phyloP scores from a whole-genome alignment of 345 rosid genomes.

The Sisymbrium irio region DNA sequence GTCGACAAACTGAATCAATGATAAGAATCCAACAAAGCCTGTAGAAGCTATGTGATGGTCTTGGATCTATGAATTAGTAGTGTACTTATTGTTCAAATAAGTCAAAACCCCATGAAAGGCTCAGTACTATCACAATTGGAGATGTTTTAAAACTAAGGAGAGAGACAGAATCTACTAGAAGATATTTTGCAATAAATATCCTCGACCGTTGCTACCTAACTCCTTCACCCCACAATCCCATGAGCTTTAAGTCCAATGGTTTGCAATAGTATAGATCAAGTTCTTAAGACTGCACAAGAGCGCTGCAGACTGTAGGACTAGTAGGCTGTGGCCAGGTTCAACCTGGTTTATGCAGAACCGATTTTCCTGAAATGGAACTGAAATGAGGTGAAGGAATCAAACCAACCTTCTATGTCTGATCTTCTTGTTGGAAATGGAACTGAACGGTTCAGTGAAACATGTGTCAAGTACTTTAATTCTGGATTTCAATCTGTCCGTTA shows the following conservation, averaged over 20 bases:
- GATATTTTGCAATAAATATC: conserved; percentile 17
- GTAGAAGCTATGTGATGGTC: conserved; percentile 9
- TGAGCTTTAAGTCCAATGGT: conserved; percentile 10
- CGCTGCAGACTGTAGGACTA: not conserved
- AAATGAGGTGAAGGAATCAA: not conserved
- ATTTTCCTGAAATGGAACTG: no score
- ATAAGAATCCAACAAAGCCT: conserved; percentile 26
- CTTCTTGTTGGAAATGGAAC: not conserved
- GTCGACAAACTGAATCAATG: conserved; percentile 12
- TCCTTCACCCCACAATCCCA: conserved; percentile 5
- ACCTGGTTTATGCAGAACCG: not conserved
- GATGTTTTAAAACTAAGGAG: not conserved
- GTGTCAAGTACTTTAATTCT: not conserved
- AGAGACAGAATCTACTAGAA: conserved; percentile 15
- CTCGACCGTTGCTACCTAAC: conserved; percentile 22
- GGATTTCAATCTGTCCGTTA: not conserved
- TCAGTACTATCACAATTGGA: not conserved
- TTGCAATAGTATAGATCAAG: not conserved
- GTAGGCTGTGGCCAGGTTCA: not conserved
- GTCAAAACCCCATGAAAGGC: conserved; percentile 2
- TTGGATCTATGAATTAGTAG: conserved; percentile 9
- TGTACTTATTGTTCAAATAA: conserved; percentile 22
- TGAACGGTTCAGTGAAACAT: not conserved
- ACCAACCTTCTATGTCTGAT: not conserved
- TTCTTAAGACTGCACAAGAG: not conserved